phyloP scores from a whole-genome alignment of 176 grass and related monocot species.

The Bromus sterilis region DNA sequence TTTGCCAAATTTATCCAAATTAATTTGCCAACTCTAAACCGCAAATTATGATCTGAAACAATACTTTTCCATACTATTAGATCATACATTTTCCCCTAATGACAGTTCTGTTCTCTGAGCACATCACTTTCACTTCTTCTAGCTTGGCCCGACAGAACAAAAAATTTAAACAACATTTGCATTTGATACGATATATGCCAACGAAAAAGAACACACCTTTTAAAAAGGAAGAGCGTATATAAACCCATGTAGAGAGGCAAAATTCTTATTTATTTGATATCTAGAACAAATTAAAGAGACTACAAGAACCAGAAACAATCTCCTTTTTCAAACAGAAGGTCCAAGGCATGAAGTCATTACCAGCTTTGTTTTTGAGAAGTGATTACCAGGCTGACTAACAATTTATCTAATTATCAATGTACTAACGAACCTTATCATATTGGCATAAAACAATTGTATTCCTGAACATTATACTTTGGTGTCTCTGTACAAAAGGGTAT shows the following conservation, averaged over 20 bases:
- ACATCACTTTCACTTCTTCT: neutral
- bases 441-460: neutral
- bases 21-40: neutral
- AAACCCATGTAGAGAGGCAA: neutral
- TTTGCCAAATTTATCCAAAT: neutral
- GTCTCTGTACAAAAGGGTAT: neutral
- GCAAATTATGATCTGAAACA: neutral
- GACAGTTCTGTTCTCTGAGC: neutral
- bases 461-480: neutral
- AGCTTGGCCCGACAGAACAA: neutral
- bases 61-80: neutral
- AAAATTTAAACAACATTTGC: neutral
- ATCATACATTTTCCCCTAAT: too few species aligned
- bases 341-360: neutral
- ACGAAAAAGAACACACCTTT: too few species aligned
- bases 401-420: neutral
- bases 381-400: neutral
- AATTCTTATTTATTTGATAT: neutral
- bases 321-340: neutral
- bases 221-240: neutral
- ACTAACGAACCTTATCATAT: neutral
- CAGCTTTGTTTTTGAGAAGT: too few species aligned
- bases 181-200: neutral
- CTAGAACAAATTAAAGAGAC: neutral
- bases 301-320: neutral